phyloP scores from a whole-genome alignment of 1,284 basidiomycete species.

The Waitea zeae region DNA sequence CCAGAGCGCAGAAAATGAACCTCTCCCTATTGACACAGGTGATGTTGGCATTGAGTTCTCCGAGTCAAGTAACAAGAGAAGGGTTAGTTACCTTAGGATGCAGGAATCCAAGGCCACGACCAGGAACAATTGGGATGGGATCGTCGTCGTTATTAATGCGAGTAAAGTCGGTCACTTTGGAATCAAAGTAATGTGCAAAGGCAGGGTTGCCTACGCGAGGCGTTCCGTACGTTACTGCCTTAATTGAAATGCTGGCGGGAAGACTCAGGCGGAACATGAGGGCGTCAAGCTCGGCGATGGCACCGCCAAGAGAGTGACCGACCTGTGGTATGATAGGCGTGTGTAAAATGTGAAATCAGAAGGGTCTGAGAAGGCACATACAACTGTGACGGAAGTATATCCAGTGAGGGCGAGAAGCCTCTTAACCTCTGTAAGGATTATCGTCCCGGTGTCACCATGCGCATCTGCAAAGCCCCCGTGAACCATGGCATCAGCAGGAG shows the following conservation, averaged over 20 bases:
- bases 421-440: slow-evolving; percentile 21
- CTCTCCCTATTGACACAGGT: too few relatives aligned
- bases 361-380: too few relatives aligned
- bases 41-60: too few relatives aligned
- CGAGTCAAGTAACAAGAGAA: too few relatives aligned
- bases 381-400: slow-evolving; percentile 18
- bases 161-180: slow-evolving; percentile 15
- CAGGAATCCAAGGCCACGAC: slow-evolving; percentile 19
- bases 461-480: slow-evolving; percentile 31
- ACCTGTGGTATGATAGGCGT: slow-evolving; percentile 21
- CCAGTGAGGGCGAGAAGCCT: slow-evolving; percentile 15
- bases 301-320: slow-evolving; percentile 23
- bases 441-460: slow-evolving; percentile 21
- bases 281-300: slow-evolving; percentile 20
- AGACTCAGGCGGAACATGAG: slow-evolving; percentile 18
- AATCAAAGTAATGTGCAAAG: slow-evolving; percentile 16
- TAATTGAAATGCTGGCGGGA: slow-evolving; percentile 15
- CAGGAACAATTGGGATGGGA: slow-evolving; percentile 21
- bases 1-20: slow-evolving; percentile 18
- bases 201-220: slow-evolving; percentile 19
- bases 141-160: slow-evolving; percentile 21
- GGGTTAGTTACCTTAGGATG: too few relatives aligned
- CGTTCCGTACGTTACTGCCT: slow-evolving; percentile 20
- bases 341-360: slow-evolving; percentile 15
- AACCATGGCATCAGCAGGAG: slow-evolving; percentile 18